phyloP scores from a whole-genome alignment of 208 protist genomes.

The Trypanosoma boissoni region DNA sequence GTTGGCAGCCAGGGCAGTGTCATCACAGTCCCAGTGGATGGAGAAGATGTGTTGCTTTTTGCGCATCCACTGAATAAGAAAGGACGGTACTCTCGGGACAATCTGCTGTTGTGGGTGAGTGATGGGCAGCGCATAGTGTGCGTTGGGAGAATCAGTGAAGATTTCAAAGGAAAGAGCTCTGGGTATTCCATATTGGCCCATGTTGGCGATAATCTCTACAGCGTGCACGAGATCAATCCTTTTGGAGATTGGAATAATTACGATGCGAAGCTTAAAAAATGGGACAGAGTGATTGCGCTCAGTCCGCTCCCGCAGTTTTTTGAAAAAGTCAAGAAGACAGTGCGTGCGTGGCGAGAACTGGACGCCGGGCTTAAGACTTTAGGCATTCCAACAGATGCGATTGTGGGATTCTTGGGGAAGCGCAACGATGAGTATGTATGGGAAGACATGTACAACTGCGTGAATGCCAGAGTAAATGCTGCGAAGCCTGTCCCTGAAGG shows the following conservation, averaged over 20 bases:
- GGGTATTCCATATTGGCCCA: constrained; percentile 6
- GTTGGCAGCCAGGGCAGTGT: background rate
- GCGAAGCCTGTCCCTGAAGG: no score
- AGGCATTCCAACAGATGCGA: background rate
- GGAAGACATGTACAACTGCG: constrained; percentile 3
- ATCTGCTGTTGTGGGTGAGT: constrained; percentile 10
- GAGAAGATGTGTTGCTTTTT: constrained; percentile 6
- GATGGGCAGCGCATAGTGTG: constrained; percentile 3
- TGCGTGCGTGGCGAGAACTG: background rate
- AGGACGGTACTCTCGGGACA: background rate
- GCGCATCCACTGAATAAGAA: background rate
- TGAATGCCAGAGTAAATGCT: constrained; percentile 8
- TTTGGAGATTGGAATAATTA: no score
- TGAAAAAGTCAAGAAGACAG: background rate
- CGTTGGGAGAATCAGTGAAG: constrained; percentile 1
- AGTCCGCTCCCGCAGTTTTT: background rate
- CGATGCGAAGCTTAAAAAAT: no score
- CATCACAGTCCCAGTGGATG: background rate
- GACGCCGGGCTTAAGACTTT: background rate
- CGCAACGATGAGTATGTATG: background rate
- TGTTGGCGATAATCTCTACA: background rate
- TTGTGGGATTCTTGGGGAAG: constrained; percentile 8
- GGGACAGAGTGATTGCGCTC: no score
- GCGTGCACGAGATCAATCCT: background rate
- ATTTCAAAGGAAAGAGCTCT: background rate